phyloP scores from a whole-genome alignment of 2,329 filamentous ascomycete species.

The Oidium heveae region DNA sequence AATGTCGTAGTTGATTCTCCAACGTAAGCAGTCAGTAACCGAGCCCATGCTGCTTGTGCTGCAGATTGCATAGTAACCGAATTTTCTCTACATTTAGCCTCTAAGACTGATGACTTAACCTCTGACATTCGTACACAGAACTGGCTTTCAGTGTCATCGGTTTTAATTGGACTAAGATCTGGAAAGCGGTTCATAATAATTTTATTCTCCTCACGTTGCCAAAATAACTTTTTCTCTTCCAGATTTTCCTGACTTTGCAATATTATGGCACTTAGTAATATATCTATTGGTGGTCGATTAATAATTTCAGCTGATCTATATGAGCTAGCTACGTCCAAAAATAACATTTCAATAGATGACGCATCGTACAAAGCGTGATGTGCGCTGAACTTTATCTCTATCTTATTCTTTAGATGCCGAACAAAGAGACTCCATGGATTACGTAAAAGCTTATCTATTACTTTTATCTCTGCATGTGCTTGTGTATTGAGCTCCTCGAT shows the following conservation, averaged over 20 bases:
- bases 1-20: conserved; percentile 54
- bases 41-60: conserved; percentile 55
- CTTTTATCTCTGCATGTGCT: not conserved
- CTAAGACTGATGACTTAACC: conserved; percentile 22
- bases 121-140: conserved; percentile 16
- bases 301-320: conserved; percentile 14
- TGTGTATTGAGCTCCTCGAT: conserved; percentile 6
- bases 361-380: conserved; percentile 81
- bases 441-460: conserved; percentile 2
- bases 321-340: conserved; percentile 28
- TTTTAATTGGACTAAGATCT: conserved; percentile 36
- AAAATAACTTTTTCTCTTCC: conserved; percentile 26
- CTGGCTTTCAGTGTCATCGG: conserved; percentile 14
- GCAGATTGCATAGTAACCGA: conserved; percentile 55
- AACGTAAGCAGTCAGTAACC: conserved; percentile 48
- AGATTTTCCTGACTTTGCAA: conserved; percentile 12
- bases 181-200: conserved; percentile 49
- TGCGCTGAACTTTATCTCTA: conserved; percentile 9
- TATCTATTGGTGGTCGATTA: conserved; percentile 15
- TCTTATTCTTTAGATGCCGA: conserved; percentile 1
- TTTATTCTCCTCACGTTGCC: conserved; percentile 28
- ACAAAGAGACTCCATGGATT: conserved; percentile 11
- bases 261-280: conserved; percentile 21
- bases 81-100: conserved; percentile 25
- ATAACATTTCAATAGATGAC: conserved; percentile 37